Base-by-base conservation (phyloP, 495 filamentous ascomycete species). In the Cryomyces minteri region DNA sequence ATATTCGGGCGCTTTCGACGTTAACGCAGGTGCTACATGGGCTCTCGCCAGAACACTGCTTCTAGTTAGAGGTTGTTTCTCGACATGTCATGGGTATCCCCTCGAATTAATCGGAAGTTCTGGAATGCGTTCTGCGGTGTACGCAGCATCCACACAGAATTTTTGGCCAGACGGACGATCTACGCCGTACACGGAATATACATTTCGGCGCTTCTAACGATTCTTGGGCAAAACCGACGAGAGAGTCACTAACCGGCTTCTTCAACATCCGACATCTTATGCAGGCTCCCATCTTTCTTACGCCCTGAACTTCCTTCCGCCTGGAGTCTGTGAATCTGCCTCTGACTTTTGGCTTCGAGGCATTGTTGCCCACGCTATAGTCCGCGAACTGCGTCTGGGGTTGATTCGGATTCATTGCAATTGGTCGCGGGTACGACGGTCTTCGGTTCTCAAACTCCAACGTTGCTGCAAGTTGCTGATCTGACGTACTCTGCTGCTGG, bases 221-320 rank as follows among this genome's bases (percentile, higher is more conserved):
- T 41, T 10, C 11, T 41, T 48, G 11, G 25, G 11, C 10, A 8
- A 37, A 1, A 37, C 8, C 31, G 30, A 43, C 28, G 2, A 33
- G 33, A 25, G n/a, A 14, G 40, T 3, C 41, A 30, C 65, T 42
- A 67, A 72, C 69, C 1, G 81, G 80, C 62, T 93, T 93, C 55
- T 85, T 81, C 8, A 93, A 65, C 66, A 93, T 86, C 4, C 82
- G 73, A 62, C 85, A 93, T 40, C 85, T 74, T 44, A 88, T 84
- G 53, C 85, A 93, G 10, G 85, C 85, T 18, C 85, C 85, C 29
- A 74, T 69, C 54, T 84, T 84, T 29, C 85, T 72, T 31, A 90
- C 76, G 53, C 80, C 77, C 53, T 85, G 79, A 4, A 93, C 83
- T 57, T 93, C 80, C 54, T 77, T 77, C 41, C 85, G 72, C 44